A percentile compares a stretch with the other conserved stretches of the same genome.
Evolutionary conservation across 2,329 filamentous ascomycete genomes (phyloP).

Genomic region (Colletotrichum somersetense): DNA sequence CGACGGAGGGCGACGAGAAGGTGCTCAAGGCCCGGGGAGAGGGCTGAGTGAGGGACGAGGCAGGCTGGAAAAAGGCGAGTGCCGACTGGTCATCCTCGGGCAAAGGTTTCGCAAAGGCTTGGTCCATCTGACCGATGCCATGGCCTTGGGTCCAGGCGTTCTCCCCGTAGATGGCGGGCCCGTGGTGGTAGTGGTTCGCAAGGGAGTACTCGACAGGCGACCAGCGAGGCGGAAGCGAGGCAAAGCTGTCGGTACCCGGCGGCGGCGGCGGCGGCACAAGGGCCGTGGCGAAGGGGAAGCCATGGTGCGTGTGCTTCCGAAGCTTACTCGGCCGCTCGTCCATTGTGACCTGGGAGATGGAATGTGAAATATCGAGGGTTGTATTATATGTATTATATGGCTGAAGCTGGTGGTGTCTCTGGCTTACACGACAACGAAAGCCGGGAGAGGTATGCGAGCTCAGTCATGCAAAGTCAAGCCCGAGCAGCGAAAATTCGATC

Average conservation of each 20-base stretch:
- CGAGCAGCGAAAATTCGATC: not conserved
- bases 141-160: slow-evolving; percentile 24
- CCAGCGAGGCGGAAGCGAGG: slow-evolving; percentile 32
- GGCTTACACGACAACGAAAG: not conserved
- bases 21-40: slow-evolving; percentile 45
- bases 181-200: slow-evolving; percentile 14
- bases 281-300: not conserved
- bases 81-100: not conserved
- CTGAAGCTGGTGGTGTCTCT: not conserved
- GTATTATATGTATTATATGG: not conserved
- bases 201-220: slow-evolving; percentile 17
- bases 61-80: slow-evolving; percentile 9
- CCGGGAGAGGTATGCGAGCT: not conserved
- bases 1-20: slow-evolving; percentile 42
- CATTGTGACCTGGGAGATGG: not conserved
- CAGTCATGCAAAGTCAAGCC: not conserved
- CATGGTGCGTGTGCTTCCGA: slow-evolving; percentile 1
- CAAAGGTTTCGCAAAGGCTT: slow-evolving; percentile 4
- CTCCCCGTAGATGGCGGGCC: slow-evolving; percentile 28
- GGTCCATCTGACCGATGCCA: slow-evolving; percentile 9
- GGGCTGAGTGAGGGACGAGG: not conserved
- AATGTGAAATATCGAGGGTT: slow-evolving; percentile 6
- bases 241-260: slow-evolving; percentile 5
- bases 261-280: too few relatives aligned
- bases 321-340: slow-evolving; percentile 3